These are phyloP conservation scores for Spironucleus salmonicida DNA, from an alignment of 208 protist species.

Conservation along the genomic window DNA sequence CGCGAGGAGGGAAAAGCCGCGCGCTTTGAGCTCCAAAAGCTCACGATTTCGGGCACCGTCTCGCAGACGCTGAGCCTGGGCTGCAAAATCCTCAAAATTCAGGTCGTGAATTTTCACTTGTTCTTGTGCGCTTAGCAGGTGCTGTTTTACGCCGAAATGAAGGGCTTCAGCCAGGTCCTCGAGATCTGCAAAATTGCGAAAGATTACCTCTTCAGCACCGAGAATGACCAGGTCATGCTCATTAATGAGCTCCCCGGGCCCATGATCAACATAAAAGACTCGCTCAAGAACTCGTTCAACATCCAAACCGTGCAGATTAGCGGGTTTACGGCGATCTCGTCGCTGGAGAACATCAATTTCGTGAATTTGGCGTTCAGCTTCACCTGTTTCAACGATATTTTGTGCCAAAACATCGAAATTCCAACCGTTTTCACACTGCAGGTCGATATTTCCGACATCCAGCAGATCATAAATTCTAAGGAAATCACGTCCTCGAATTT, in stretches of 20 bases:
- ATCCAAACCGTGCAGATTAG: neutral
- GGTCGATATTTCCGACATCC: neutral
- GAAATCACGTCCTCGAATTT: neutral
- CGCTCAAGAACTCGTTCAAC: neutral
- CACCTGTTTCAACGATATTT: neutral
- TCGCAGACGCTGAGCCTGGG: too few relatives aligned
- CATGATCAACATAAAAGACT: neutral
- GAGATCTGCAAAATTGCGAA: too few relatives aligned
- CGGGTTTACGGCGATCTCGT: neutral
- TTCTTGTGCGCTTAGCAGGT: too few relatives aligned
- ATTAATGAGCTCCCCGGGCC: neutral
- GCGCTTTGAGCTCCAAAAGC: too few relatives aligned
- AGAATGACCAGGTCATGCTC: neutral
- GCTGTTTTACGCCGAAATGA: too few relatives aligned
- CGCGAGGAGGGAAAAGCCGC: too few relatives aligned
- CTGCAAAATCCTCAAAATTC: too few relatives aligned
- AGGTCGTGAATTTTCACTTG: too few relatives aligned
- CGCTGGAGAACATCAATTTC: neutral
- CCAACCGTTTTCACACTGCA: neutral
- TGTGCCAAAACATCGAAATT: neutral
- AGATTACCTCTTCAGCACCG: too few relatives aligned
- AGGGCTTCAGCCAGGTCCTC: too few relatives aligned
- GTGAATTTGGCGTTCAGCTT: neutral
- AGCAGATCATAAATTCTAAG: neutral
- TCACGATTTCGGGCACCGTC: too few relatives aligned